These are phyloP conservation scores for Porphyrellus sp. DNA, from an alignment of 1,284 basidiomycete species.

Conservation along the genomic window DNA sequence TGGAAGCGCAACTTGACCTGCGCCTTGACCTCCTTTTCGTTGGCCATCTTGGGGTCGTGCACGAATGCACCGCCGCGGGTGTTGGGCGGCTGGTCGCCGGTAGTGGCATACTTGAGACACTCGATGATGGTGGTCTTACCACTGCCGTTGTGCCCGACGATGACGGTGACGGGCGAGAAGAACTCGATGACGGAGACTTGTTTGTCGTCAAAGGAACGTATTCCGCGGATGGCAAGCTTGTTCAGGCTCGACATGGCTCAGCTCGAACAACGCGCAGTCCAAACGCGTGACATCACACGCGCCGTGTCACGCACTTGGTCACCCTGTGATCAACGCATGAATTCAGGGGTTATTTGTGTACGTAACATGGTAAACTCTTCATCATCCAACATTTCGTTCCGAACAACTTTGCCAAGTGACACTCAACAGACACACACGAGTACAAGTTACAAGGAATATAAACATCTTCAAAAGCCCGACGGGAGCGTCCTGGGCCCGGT, in stretches of 20 bases:
- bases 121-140: conserved; percentile 99
- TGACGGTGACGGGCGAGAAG: conserved; percentile 96
- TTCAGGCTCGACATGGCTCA: conserved; percentile 76
- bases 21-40: conserved; percentile 97
- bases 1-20: conserved; percentile 94
- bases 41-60: conserved; percentile 98
- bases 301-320: neutral
- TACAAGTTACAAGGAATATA: neutral
- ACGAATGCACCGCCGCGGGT: conserved; percentile 97
- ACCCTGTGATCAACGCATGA: neutral
- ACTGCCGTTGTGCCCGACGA: conserved; percentile 97
- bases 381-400: too few relatives aligned
- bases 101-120: conserved; percentile 98
- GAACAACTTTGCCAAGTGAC: neutral
- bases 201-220: conserved; percentile 93
- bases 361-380: too few relatives aligned
- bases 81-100: conserved; percentile 96
- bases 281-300: neutral
- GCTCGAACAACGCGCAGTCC: neutral
- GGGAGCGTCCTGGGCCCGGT: neutral
- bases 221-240: conserved; percentile 85
- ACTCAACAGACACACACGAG: neutral
- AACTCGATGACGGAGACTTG: conserved; percentile 94
- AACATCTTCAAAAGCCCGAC: neutral
- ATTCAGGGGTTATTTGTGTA: neutral